phyloP scores from a whole-genome alignment of 169 alveolate species.

The Plasmodium gaboni region DNA sequence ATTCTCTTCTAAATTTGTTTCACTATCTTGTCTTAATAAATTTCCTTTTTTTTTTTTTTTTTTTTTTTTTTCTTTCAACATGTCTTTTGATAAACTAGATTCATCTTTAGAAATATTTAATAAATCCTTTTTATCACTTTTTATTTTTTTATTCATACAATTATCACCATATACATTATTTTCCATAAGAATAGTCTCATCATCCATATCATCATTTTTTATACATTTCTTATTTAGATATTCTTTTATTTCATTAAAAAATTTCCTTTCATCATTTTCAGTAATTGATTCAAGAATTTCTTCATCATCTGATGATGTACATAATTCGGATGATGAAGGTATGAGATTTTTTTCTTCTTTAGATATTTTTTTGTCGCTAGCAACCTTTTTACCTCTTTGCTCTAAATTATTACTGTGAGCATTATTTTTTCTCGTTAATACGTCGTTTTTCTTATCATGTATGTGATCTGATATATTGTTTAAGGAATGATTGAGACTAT shows the following conservation, averaged over 20 bases:
- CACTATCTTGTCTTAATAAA: too few relatives aligned
- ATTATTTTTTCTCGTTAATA: neutral
- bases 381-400: neutral
- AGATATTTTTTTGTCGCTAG: neutral
- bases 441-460: too few relatives aligned
- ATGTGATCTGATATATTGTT: too few relatives aligned
- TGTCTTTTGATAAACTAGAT: neutral
- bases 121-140: neutral
- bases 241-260: slow-evolving; percentile 46
- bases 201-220: neutral
- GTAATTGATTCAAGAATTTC: slow-evolving; percentile 15
- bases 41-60: too few relatives aligned
- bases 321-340: slow-evolving; percentile 33
- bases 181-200: neutral
- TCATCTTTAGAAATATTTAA: neutral
- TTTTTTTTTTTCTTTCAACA: neutral
- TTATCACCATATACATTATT: neutral
- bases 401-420: neutral
- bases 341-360: neutral
- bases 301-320: neutral
- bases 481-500: too few relatives aligned
- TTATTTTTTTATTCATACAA: slow-evolving; percentile 5
- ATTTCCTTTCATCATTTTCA: slow-evolving; percentile 27
- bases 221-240: slow-evolving; percentile 18
- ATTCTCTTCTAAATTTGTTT: too few relatives aligned